A percentile compares a stretch with the other conserved stretches of the same genome.
phyloP scores from a whole-genome alignment of 352 stramenopile species.

The Pythium utonaiense region DNA sequence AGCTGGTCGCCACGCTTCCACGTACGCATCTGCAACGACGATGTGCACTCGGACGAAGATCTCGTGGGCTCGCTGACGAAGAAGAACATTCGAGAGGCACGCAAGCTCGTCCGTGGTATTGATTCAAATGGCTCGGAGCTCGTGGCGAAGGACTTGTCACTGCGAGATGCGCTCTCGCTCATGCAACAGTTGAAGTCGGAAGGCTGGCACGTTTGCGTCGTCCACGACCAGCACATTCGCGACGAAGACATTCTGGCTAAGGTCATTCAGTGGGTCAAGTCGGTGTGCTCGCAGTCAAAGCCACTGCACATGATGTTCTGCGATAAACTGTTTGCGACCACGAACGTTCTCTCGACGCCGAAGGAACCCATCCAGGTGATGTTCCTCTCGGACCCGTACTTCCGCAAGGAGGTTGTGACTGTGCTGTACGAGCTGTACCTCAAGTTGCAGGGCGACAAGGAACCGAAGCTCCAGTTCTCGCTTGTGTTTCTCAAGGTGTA shows the following conservation, averaged over 20 bases:
- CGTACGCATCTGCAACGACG: slow-evolving; percentile 96
- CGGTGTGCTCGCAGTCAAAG: slow-evolving; percentile 52
- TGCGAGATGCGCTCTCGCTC: slow-evolving; percentile 59
- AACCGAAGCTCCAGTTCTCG: slow-evolving; percentile 94
- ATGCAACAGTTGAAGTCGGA: slow-evolving; percentile 78
- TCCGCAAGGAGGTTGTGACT: slow-evolving; percentile 90
- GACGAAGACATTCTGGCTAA: slow-evolving; percentile 64
- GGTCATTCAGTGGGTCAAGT: slow-evolving; percentile 76
- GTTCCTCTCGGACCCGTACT: slow-evolving; percentile 93
- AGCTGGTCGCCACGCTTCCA: slow-evolving; percentile 67
- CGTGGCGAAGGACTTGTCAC: slow-evolving; percentile 45
- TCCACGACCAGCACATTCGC: slow-evolving; percentile 65
- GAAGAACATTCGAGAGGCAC: slow-evolving; percentile 58
- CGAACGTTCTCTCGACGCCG: slow-evolving; percentile 25
- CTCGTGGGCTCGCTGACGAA: slow-evolving; percentile 90
- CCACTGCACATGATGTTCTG: slow-evolving; percentile 68
- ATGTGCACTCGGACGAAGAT: slow-evolving; percentile 98
- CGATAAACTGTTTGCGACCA: slow-evolving; percentile 54
- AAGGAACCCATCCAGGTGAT: slow-evolving; percentile 87
- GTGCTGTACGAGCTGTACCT: slow-evolving; percentile 94
- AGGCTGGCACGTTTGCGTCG: slow-evolving; percentile 81
- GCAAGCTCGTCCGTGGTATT: slow-evolving; percentile 64
- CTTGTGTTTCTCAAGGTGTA: slow-evolving; percentile 85
- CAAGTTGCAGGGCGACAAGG: slow-evolving; percentile 91
- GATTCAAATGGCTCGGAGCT: slow-evolving; percentile 76